Percentiles rank a stretch among this genome's conserved stretches.
Evolutionary conservation across 1,284 basidiomycete species (phyloP).

Genomic region (Melanopsichium pennsylvanicum): DNA sequence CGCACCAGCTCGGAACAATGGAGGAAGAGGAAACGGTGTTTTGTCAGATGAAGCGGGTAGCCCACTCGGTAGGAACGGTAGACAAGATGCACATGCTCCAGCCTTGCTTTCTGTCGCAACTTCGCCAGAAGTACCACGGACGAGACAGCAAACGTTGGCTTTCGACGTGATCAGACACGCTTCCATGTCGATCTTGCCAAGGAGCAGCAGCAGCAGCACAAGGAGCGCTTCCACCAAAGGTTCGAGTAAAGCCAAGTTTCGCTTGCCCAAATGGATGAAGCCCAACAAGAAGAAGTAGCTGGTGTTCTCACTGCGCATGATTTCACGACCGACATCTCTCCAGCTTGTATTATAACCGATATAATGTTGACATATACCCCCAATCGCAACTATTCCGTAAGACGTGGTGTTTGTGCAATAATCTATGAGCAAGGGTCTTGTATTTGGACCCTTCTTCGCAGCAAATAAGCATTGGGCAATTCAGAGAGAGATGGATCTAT

Average conservation of each 20-base stretch:
- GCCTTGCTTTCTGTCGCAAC: constrained; percentile 7
- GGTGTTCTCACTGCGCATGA: background rate
- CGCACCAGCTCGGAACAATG: constrained; percentile 1
- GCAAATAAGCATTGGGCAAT: no score
- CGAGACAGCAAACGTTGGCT: no score
- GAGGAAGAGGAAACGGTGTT: constrained; percentile 4
- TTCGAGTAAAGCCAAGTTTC: constrained; percentile 27
- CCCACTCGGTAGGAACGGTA: constrained; percentile 13
- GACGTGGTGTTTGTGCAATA: no score
- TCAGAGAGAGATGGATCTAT: no score
- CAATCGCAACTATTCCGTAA: no score
- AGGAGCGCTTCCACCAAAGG: constrained; percentile 9
- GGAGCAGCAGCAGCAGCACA: constrained; percentile 37
- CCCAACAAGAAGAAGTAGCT: constrained; percentile 12
- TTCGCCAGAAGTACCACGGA: background rate
- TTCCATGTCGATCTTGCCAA: no score
- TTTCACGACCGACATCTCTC: no score
- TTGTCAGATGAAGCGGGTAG: constrained; percentile 38
- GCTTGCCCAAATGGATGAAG: constrained; percentile 40
- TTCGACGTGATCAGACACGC: constrained; percentile 14
- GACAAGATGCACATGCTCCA: constrained; percentile 1
- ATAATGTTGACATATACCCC: background rate
- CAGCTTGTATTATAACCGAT: no score
- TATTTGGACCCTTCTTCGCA: background rate
- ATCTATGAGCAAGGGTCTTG: no score